Evolutionary conservation across 768 basidiomycete genomes (phyloP), one percentile per base, ranked within the genome.

Genomic region (Infundibulicybe gibba): DNA sequence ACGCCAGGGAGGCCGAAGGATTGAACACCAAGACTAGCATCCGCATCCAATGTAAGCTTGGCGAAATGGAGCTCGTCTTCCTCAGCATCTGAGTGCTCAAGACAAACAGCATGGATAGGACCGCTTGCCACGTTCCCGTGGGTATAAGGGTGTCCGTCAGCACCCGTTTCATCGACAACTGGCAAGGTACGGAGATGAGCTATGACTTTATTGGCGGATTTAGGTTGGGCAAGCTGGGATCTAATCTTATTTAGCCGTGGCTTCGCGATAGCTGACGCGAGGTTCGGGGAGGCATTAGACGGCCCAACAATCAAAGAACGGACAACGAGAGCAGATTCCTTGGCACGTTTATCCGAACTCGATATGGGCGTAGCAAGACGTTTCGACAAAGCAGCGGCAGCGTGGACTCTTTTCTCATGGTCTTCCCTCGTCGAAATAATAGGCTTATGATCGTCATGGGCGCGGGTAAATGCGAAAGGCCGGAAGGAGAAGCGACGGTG

Each of bases 101-200:
- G 73, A 55, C 86, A 91, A 16, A 90, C 88, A 0, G 87, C 90
- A 55, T 84, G 89, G 21, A 91, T 87, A 16, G 87, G 87, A 3
- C 68, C 57, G 43, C 62, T 62, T 5, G 50, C 44, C 41, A 31
- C 21, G 20, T 32, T 44, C 16, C 46, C 39, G 37, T 50, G 40
- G 30, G 41, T 30, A 41, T 41, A 30, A 19, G 53, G 34, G 9
- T 49, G 42, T 15, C 54, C 49, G 25, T 56, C 57, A 20, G 54
- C 45, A 32, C 53, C 50, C 30, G 54, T 53, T 21, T 45, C 64
- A 43, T 71, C 73, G 8, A 69, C 61, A 3, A 72, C 66, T n/a
- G 90, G 79, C 34, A 91, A 70, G 6, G 66, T 54, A 34, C 77
- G 81, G 12, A 92, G 72, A 41, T 90, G 81, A n/a, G 76, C 70